These are phyloP conservation scores for Apiotrichum montevideense DNA, from an alignment of 1,284 basidiomycete genomes.

Conservation along the genomic window DNA sequence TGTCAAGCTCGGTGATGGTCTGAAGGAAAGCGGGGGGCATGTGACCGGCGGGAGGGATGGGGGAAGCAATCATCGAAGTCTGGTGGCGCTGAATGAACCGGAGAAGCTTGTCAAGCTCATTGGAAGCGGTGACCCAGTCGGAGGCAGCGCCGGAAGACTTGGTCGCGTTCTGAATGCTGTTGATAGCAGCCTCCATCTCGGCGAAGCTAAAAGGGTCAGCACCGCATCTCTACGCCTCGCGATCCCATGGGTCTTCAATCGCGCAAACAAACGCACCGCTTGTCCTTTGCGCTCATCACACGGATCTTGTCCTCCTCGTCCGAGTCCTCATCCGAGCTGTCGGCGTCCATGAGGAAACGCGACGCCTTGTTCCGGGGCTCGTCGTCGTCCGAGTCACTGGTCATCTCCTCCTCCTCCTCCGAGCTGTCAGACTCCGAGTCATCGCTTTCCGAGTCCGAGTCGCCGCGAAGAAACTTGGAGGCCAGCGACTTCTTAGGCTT, in stretches of 20 bases:
- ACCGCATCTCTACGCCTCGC: too few relatives aligned
- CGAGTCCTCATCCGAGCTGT: conserved; percentile 39
- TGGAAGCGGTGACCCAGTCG: conserved; percentile 90
- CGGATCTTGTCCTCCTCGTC: conserved; percentile 44
- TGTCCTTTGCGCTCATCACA: conserved; percentile 47
- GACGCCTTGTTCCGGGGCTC: conserved; percentile 23
- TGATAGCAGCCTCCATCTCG: conserved; percentile 60
- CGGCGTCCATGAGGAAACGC: conserved; percentile 43
- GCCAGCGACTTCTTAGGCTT: conserved; percentile 25
- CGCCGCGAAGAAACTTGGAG: conserved; percentile 35
- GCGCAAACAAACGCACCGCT: conserved; percentile 30
- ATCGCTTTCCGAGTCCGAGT: conserved; percentile 24
- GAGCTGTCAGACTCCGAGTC: conserved; percentile 17
- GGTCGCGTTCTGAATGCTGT: conserved; percentile 86
- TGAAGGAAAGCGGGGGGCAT: conserved; percentile 83
- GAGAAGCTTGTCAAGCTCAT: conserved; percentile 90
- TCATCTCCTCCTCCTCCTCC: conserved; percentile 35
- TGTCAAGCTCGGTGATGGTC: conserved; percentile 70
- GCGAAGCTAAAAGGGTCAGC: conserved; percentile 34
- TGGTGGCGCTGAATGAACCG: conserved; percentile 86
- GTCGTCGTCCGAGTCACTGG: conserved; percentile 29
- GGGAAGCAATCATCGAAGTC: conserved; percentile 48
- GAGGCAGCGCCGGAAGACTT: conserved; percentile 57
- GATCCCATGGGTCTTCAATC: too few relatives aligned
- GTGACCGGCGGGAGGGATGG: conserved; percentile 65